Conservation (phyloP, 202 grass and related monocot species). For the Carex arenaria region DNA sequence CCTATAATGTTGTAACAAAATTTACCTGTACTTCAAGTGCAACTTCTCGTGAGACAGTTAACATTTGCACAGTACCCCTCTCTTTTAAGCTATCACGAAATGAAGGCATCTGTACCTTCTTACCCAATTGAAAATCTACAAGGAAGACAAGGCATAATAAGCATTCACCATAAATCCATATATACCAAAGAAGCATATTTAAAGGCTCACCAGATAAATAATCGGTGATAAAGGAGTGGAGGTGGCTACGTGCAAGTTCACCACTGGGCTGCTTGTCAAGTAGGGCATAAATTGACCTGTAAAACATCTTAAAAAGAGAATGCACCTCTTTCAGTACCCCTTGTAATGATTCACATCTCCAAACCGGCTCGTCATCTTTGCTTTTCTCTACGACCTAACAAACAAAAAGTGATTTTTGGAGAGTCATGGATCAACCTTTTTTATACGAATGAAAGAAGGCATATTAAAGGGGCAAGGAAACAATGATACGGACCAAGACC, state of each 20-base stretch:
- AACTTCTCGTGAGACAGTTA: constrained; percentile 86
- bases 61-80: constrained; percentile 81
- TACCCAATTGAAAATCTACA: constrained; percentile 78
- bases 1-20: constrained; percentile 17
- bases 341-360: constrained; percentile 55
- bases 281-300: constrained; percentile 64
- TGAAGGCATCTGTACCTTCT: constrained; percentile 76
- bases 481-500: constrained; percentile 60
- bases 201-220: constrained; percentile 79
- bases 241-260: constrained; percentile 69
- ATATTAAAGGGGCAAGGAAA: not conserved
- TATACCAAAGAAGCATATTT: constrained; percentile 7
- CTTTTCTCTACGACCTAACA: constrained; percentile 78
- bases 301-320: constrained; percentile 82
- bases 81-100: constrained; percentile 86
- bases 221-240: constrained; percentile 73
- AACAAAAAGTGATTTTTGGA: not conserved
- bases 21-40: constrained; percentile 97
- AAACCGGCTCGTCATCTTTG: constrained; percentile 63
- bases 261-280: constrained; percentile 89
- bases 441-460: not conserved
- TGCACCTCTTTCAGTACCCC: constrained; percentile 83
- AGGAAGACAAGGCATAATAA: constrained; percentile 8
- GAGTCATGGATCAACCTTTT: constrained; percentile 1
- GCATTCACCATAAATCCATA: constrained; percentile 4